Conservation (phyloP, 192 early-diverging fungal genomes). For the Podila clonocystis region DNA sequence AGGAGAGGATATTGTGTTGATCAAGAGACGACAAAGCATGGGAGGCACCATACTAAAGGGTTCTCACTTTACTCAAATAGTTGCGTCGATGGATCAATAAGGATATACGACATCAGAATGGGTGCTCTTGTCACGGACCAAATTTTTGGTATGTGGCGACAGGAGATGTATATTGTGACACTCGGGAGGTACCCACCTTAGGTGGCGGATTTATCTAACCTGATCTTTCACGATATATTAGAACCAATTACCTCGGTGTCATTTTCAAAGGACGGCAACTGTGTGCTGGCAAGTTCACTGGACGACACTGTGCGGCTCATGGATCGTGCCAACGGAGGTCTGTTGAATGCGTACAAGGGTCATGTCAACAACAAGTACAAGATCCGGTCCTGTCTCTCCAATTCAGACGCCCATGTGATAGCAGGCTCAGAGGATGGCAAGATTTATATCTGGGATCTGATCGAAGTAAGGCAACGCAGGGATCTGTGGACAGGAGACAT, state of each 20-base stretch:
- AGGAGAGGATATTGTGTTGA: conserved; percentile 5
- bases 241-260: conserved; percentile 80
- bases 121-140: conserved; percentile 75
- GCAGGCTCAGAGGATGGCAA: conserved; percentile 92
- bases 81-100: conserved; percentile 85
- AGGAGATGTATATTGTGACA: too few species aligned
- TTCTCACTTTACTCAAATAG: conserved; percentile 18
- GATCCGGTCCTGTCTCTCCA: conserved; percentile 74
- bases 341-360: conserved; percentile 81
- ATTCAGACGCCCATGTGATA: conserved; percentile 77
- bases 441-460: conserved; percentile 88
- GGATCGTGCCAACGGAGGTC: conserved; percentile 77
- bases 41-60: neutral
- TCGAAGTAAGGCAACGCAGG: conserved; percentile 55
- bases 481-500: too few species aligned
- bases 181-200: neutral
- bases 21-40: neutral
- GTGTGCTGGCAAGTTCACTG: conserved; percentile 78
- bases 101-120: conserved; percentile 88
- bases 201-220: neutral
- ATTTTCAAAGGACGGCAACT: conserved; percentile 74
- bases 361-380: conserved; percentile 86
- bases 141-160: conserved; percentile 66
- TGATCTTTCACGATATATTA: conserved; percentile 33
- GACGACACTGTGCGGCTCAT: conserved; percentile 87